Percentiles rank a stretch among this genome's conserved stretches.
phyloP scores from a whole-genome alignment of 73 alveolate species.

The Paramecium caudatum region DNA sequence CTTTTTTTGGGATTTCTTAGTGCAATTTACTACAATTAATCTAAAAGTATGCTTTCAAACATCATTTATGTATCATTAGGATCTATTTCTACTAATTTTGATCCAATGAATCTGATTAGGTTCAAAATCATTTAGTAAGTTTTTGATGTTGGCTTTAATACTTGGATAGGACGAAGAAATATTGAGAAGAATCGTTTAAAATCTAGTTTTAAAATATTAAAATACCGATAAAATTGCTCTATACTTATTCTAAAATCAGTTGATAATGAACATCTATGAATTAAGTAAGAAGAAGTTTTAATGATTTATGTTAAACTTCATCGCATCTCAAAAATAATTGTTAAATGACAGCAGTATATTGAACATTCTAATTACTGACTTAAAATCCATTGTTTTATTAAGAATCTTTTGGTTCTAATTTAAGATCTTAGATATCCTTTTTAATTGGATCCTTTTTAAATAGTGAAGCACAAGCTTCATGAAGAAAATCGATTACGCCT shows the following conservation, averaged over 20 bases:
- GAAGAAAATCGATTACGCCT: slow-evolving; percentile 76
- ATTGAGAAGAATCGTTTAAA: slow-evolving; percentile 69
- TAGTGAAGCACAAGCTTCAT: slow-evolving; percentile 69
- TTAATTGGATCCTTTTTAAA: slow-evolving; percentile 73
- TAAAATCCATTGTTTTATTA: slow-evolving; percentile 61
- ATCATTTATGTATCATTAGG: slow-evolving; percentile 75
- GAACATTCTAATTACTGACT: slow-evolving; percentile 50
- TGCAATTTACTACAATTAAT: slow-evolving; percentile 27
- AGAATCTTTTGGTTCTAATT: slow-evolving; percentile 57
- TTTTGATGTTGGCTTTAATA: slow-evolving; percentile 66
- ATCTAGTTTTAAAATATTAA: not conserved
- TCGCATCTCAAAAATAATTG: slow-evolving; percentile 73
- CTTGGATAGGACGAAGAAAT: slow-evolving; percentile 66
- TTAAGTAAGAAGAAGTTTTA: slow-evolving; percentile 52
- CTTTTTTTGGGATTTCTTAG: slow-evolving; percentile 66
- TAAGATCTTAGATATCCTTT: slow-evolving; percentile 57
- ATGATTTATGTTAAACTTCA: slow-evolving; percentile 73
- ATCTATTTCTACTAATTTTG: slow-evolving; percentile 72
- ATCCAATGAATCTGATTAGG: slow-evolving; percentile 59
- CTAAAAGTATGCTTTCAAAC: slow-evolving; percentile 74
- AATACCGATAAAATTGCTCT: slow-evolving; percentile 69
- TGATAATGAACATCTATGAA: slow-evolving; percentile 62
- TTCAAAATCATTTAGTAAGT: slow-evolving; percentile 56
- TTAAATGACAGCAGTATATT: slow-evolving; percentile 40
- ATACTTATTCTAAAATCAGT: slow-evolving; percentile 60